Percentiles rank a stretch among this genome's conserved stretches.
phyloP scores from a whole-genome alignment of 192 early-diverging fungal genomes.

The Coemansia sp. region DNA sequence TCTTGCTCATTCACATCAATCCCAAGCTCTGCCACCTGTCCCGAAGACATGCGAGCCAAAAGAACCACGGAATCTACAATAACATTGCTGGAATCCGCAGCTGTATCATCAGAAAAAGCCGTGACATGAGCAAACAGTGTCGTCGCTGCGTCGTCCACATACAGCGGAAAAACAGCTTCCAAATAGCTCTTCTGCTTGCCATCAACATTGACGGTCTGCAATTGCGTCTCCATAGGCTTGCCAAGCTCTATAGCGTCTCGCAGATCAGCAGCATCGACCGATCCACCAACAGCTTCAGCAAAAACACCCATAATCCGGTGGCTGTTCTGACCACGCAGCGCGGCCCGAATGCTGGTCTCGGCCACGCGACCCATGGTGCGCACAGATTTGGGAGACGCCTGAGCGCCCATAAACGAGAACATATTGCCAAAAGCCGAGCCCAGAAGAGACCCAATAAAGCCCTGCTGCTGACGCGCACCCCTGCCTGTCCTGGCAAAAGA shows the following conservation, averaged over 20 bases:
- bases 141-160: constrained; percentile 18
- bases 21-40: constrained; percentile 13
- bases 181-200: not conserved
- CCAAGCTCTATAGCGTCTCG: constrained; percentile 12
- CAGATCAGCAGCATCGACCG: not conserved
- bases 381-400: not conserved
- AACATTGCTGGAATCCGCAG: not conserved
- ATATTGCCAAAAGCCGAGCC: not conserved
- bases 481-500: not conserved
- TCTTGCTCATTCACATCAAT: constrained; percentile 2
- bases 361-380: not conserved
- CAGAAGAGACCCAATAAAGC: not conserved
- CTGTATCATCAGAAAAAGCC: not conserved
- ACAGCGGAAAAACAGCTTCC: constrained; percentile 39
- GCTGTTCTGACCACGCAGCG: constrained; percentile 1
- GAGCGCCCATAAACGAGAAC: not conserved
- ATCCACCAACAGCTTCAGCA: not conserved
- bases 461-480: not conserved
- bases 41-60: constrained; percentile 11
- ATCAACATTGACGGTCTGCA: not conserved
- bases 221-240: constrained; percentile 21
- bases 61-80: constrained; percentile 7
- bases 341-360: constrained; percentile 9
- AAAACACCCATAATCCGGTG: not conserved
- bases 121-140: constrained; percentile 21